These are phyloP conservation scores for Penicillium rolfsii DNA, from an alignment of 2,329 filamentous ascomycete species.

Conservation along the genomic window DNA sequence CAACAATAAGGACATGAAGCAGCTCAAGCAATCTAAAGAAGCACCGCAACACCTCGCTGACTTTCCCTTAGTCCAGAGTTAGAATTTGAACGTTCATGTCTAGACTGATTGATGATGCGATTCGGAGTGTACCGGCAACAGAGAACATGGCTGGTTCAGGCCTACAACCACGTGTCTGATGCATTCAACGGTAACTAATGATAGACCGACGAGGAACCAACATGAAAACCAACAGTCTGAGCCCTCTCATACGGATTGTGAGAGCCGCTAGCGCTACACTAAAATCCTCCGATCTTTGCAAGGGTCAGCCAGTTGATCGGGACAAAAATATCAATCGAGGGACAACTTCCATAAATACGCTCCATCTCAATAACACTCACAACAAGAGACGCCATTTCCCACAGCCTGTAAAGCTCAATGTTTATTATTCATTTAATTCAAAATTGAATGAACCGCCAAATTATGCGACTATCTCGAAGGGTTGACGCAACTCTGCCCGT, in stretches of 20 bases:
- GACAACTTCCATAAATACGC: not conserved
- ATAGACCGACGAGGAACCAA: conserved; percentile 4
- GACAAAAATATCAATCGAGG: not conserved
- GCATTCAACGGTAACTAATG: conserved; percentile 6
- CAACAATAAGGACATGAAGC: too few relatives aligned
- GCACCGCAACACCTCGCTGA: not conserved
- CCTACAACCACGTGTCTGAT: conserved; percentile 6
- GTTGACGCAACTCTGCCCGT: not conserved
- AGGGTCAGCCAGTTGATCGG: not conserved
- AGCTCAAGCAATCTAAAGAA: too few relatives aligned
- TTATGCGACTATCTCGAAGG: too few relatives aligned
- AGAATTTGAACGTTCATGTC: not conserved
- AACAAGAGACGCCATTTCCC: not conserved
- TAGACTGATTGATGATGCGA: not conserved
- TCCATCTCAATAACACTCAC: not conserved
- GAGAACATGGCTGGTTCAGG: not conserved
- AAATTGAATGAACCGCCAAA: too few relatives aligned
- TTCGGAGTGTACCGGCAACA: too few relatives aligned
- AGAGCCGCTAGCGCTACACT: not conserved
- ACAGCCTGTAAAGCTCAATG: not conserved
- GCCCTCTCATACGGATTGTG: not conserved
- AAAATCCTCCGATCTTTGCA: not conserved
- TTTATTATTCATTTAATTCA: too few relatives aligned
- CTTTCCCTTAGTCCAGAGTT: not conserved
- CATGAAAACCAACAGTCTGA: not conserved